Conservation (phyloP, 2,329 filamentous ascomycete genomes). For the Cylindrodendrum hubeiense region DNA sequence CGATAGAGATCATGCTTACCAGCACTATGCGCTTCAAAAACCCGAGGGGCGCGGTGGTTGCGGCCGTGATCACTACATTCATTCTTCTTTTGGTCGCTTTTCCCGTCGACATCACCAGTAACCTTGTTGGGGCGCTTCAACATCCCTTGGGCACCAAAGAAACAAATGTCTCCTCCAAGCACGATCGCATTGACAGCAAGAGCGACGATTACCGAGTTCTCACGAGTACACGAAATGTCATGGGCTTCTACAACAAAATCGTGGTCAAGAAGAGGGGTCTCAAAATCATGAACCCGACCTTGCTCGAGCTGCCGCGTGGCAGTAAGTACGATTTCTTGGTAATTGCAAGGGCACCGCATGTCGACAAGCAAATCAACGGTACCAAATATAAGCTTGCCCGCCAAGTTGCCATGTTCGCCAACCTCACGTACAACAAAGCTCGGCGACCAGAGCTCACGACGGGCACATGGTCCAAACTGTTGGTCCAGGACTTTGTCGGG, state of each 20-base stretch:
- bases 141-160: neutral
- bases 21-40: neutral
- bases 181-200: neutral
- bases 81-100: slow-evolving; percentile 3
- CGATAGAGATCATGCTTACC: neutral
- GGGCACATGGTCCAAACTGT: slow-evolving; percentile 34
- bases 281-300: slow-evolving; percentile 14
- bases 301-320: slow-evolving; percentile 9
- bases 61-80: slow-evolving; percentile 3
- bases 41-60: neutral
- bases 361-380: slow-evolving; percentile 9
- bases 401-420: slow-evolving; percentile 15
- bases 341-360: slow-evolving; percentile 4
- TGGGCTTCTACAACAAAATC: slow-evolving; percentile 7
- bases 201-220: slow-evolving; percentile 7
- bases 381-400: slow-evolving; percentile 5
- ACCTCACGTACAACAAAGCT: slow-evolving; percentile 14
- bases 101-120: neutral
- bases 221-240: slow-evolving; percentile 4
- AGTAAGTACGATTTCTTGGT: slow-evolving; percentile 3
- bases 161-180: neutral
- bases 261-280: slow-evolving; percentile 7
- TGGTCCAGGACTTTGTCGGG: slow-evolving; percentile 36
- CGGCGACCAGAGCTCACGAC: slow-evolving; percentile 1
- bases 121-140: neutral